These are phyloP conservation scores for Cladosporium sp. DNA, from an alignment of 2,329 filamentous ascomycete genomes.

Conservation along the genomic window DNA sequence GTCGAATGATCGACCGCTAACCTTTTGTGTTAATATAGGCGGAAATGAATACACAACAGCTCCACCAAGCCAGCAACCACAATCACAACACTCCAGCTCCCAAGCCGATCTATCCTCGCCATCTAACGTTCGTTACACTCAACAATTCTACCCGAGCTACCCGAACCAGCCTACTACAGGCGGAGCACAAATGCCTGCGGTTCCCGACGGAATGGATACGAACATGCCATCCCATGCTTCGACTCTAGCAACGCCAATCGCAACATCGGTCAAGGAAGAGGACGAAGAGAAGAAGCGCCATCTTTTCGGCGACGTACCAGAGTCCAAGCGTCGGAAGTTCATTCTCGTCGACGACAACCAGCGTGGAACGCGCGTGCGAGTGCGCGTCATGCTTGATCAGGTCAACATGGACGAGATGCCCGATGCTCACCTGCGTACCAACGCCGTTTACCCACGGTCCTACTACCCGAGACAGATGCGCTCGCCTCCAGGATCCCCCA, in stretches of 20 bases:
- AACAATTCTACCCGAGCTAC: slow-evolving; percentile 74
- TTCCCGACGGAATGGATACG: slow-evolving; percentile 57
- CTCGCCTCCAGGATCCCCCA: slow-evolving; percentile 73
- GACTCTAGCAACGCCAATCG: slow-evolving; percentile 34
- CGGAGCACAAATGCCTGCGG: slow-evolving; percentile 63
- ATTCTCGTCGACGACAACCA: slow-evolving; percentile 91
- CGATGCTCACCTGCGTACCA: slow-evolving; percentile 87
- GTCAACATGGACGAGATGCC: slow-evolving; percentile 96
- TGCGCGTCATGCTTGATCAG: slow-evolving; percentile 88
- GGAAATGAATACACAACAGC: slow-evolving; percentile 60
- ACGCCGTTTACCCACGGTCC: slow-evolving; percentile 85
- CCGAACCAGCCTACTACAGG: slow-evolving; percentile 58
- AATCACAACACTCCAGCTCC: slow-evolving; percentile 63
- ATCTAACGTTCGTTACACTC: slow-evolving; percentile 70
- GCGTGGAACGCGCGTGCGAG: slow-evolving; percentile 76
- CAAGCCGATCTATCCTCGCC: slow-evolving; percentile 52
- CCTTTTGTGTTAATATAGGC: slow-evolving; percentile 49
- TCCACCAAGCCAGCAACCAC: slow-evolving; percentile 62
- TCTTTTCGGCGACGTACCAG: slow-evolving; percentile 84
- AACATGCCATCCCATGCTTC: slow-evolving; percentile 38
- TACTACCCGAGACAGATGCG: slow-evolving; percentile 96
- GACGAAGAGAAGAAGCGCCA: slow-evolving; percentile 63
- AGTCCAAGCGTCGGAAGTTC: slow-evolving; percentile 91
- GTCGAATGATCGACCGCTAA: slow-evolving; percentile 41
- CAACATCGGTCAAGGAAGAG: slow-evolving; percentile 43